phyloP scores from a whole-genome alignment of 2,329 filamentous ascomycete genomes.

The Hypoxylon sp. region DNA sequence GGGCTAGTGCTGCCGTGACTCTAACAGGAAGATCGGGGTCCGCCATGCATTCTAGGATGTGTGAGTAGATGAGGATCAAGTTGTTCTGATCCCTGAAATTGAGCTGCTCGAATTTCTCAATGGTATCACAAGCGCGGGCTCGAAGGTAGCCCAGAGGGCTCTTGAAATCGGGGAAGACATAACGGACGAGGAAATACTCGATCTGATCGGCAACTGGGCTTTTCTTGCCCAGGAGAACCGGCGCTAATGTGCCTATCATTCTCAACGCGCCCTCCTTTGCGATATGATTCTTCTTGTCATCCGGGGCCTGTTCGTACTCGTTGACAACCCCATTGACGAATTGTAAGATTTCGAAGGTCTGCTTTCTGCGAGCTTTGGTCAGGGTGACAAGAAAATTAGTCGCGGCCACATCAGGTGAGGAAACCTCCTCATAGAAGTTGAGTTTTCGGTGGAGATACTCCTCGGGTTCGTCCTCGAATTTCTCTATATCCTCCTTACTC shows the following conservation, averaged over 20 bases:
- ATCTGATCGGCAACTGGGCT: conserved; percentile 97
- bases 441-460: conserved; percentile 98
- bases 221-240: conserved; percentile 97
- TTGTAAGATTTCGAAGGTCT: conserved; percentile 93
- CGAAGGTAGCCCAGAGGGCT: conserved; percentile 93
- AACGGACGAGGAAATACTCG: conserved; percentile 97
- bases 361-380: conserved; percentile 94
- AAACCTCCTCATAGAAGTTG: conserved; percentile 98
- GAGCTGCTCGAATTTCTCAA: conserved; percentile 97
- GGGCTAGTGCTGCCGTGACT: conserved; percentile 91
- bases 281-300: conserved; percentile 91
- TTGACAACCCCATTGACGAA: conserved; percentile 97
- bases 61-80: conserved; percentile 94
- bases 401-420: conserved; percentile 92
- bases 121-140: conserved; percentile 93
- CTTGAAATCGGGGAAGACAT: conserved; percentile 98
- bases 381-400: conserved; percentile 97
- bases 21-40: conserved; percentile 93
- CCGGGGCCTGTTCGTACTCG: conserved; percentile 86
- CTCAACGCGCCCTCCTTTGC: conserved; percentile 96
- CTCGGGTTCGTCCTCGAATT: conserved; percentile 93
- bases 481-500: conserved; percentile 89
- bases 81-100: conserved; percentile 98
- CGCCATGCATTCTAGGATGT: conserved; percentile 97
- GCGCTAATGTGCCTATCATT: conserved; percentile 96